Evolutionary conservation across 1,284 basidiomycete species (phyloP), one percentile per base, ranked within the genome.

Genomic region (Apiotrichum gracile): DNA sequence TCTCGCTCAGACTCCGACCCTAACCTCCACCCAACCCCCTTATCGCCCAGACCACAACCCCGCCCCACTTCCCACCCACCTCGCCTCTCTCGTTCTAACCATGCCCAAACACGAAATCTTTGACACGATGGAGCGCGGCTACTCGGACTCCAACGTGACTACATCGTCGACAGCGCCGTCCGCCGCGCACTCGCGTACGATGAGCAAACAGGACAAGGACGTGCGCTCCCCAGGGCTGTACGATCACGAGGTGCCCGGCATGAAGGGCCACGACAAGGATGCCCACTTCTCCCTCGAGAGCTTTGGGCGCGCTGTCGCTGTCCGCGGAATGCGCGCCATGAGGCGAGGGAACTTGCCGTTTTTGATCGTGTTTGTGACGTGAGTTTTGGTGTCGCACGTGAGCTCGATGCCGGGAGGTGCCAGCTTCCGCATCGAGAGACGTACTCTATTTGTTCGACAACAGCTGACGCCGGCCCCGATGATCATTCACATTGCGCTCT

Each of bases 361-460:
- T 54, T 57, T 68, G 47, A 61, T 65, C 52, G 61, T 64, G 42
- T 73, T 67, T 54, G 58, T 62, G 29, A 68, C 60, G 70, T 71
- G 41, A 53, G 69, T 64, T 3, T 0, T 9, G 7, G 8, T 21
- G 4, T 45, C 3, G 21, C 10, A 21, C 3, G 21, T 34, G 45
- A 19, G 21, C 21, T 27, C 34, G 37, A 7, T 10, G 27, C 34
- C n/a, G 25, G 26, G n/a, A 40, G 37, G n/a, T 40, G 29, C 19
- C 24, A 25, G 4, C 14, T 8, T 40, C 22, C 38, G 21, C 9
- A 7, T 22, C 22, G 19, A 40, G 8, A 34, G n/a, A n/a, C n/a
- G n/a, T n/a, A n/a, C n/a, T n/a, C n/a, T n/a, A n/a, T n/a, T n/a
- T n/a, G n/a, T n/a, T n/a, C n/a, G n/a, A n/a, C n/a, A n/a, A n/a